Percentiles rank a stretch among this genome's conserved stretches.
These are phyloP conservation scores for Candida maris DNA, from an alignment of 805 yeast species.

Conservation along the genomic window DNA sequence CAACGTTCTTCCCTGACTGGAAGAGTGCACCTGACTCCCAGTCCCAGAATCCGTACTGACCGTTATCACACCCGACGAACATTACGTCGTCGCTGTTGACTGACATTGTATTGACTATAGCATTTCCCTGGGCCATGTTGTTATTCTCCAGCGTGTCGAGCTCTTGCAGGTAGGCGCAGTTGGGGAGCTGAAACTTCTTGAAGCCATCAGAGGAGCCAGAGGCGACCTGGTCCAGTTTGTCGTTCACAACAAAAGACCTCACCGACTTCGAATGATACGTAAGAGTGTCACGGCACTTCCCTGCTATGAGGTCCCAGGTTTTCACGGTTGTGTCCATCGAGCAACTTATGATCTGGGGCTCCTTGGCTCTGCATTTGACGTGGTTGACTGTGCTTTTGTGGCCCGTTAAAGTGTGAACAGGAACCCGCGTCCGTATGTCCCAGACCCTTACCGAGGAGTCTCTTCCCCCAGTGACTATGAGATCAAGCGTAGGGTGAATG, in stretches of 20 bases:
- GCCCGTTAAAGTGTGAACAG: slow-evolving; percentile 76
- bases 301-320: slow-evolving; percentile 88
- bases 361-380: slow-evolving; percentile 62
- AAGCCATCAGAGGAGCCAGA: slow-evolving; percentile 80
- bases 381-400: slow-evolving; percentile 74
- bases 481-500: slow-evolving; percentile 82
- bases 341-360: slow-evolving; percentile 82
- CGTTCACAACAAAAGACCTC: slow-evolving; percentile 67
- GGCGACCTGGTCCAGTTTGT: slow-evolving; percentile 67
- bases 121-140: slow-evolving; percentile 29
- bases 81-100: slow-evolving; percentile 59
- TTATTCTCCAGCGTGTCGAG: slow-evolving; percentile 47
- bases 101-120: slow-evolving; percentile 65
- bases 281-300: slow-evolving; percentile 62
- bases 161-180: slow-evolving; percentile 55
- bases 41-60: slow-evolving; percentile 72
- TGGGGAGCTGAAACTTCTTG: slow-evolving; percentile 80
- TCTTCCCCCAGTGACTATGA: slow-evolving; percentile 82
- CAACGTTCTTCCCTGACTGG: slow-evolving; percentile 50
- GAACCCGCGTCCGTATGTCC: slow-evolving; percentile 82
- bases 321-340: slow-evolving; percentile 83
- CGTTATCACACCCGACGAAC: slow-evolving; percentile 84
- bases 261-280: slow-evolving; percentile 86
- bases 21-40: slow-evolving; percentile 65
- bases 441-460: slow-evolving; percentile 85